Evolutionary conservation across 345 rosid species (phyloP), one percentile per base, ranked within the genome.

Genomic region (Limnanthes douglasii): DNA sequence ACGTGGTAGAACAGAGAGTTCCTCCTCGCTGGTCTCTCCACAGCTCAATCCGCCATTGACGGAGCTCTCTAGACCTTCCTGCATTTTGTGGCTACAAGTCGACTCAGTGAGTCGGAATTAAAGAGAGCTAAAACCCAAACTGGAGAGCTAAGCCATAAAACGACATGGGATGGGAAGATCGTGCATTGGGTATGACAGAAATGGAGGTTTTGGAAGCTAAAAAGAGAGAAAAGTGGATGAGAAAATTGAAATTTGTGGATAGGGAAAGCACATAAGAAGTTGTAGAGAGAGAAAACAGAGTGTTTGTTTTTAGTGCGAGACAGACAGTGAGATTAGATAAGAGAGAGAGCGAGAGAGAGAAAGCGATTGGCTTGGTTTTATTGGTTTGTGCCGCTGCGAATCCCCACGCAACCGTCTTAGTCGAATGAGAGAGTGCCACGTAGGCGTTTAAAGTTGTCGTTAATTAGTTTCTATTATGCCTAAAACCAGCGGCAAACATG

Each of bases 21-120:
- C 97, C 51, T 86, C 97, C 41, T 86, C 97, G 18, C 97, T 75
- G 31, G 83, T 78, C 41, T 64, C 80, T 7, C 78, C 92, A 15
- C 63, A 78, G 68, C 46, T 48, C 19, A 72, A 64, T 19, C 72
- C 95, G 25, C 90, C 85, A 53, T 60, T 68, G 48, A 69, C 63
- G 20, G 90, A 61, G 58, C 80, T 79, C 59, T 68, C 82, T 45
- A 59, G 51, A 48, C 73, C 59, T 48, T 79, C 84, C 50, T 79
- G 50, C 94, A 80, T 86, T 65, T 37, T 34, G 9, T 15, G 24
- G 43, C 34, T 21, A n/a, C 1, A 21, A 14, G 19, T 34, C 19
- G 38, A 40, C 50, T 41, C 49, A 22, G 31, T 18, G 3, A 49
- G 13, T 21, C 21, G n/a, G 37, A 18, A 16, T 11, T 13, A 15